phyloP scores from a whole-genome alignment of 257 asterid genomes.

The Dorcoceras hygrometricum region DNA sequence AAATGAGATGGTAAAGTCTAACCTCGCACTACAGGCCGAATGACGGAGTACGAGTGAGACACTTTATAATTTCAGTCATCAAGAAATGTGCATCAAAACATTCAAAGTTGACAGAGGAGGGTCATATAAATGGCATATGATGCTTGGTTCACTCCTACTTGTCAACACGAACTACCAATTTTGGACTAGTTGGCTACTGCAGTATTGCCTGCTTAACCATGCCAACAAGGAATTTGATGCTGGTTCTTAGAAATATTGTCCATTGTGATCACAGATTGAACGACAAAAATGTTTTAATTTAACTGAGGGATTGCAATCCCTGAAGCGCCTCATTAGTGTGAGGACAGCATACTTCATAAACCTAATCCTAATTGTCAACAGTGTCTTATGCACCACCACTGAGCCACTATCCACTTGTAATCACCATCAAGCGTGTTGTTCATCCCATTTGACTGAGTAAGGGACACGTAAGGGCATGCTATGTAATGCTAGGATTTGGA shows the following conservation, averaged over 20 bases:
- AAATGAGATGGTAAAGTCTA: background rate
- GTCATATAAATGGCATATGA: background rate
- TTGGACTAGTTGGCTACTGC: no score
- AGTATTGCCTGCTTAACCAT: no score
- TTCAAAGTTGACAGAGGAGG: background rate
- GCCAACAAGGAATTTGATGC: no score
- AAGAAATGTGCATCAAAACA: background rate
- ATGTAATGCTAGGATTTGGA: background rate
- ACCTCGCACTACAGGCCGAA: background rate
- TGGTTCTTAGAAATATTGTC: no score
- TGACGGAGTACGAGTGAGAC: background rate
- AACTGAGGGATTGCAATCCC: background rate
- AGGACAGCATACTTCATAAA: background rate
- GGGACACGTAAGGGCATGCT: background rate
- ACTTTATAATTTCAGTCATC: constrained; percentile 7
- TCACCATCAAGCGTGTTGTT: background rate
- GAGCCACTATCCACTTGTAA: background rate
- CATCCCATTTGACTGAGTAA: background rate
- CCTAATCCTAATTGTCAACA: constrained; percentile 8
- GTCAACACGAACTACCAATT: background rate
- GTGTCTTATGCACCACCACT: background rate
- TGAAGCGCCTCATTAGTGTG: background rate
- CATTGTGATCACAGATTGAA: background rate
- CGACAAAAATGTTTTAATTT: background rate
- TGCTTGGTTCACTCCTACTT: background rate